Conservation (phyloP, 176 grass and related monocot species). For the Raddia guianensis region DNA sequence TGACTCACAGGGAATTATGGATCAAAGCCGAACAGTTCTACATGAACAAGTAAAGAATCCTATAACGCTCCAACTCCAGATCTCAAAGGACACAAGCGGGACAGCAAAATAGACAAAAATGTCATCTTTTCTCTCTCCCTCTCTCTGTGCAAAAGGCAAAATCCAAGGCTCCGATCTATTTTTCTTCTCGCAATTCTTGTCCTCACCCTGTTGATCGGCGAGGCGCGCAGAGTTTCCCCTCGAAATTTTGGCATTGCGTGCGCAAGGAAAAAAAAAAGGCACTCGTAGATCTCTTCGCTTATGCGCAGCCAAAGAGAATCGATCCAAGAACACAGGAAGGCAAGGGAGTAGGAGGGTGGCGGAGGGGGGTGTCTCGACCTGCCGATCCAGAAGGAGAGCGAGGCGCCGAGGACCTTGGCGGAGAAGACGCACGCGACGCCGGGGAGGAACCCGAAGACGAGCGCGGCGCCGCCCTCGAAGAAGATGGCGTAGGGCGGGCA, state of each 20-base stretch:
- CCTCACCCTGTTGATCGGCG: neutral
- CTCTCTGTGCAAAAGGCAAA: neutral
- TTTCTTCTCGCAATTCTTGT: neutral
- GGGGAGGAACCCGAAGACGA: slow-evolving; percentile 87
- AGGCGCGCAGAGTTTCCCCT: neutral
- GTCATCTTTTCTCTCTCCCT: neutral
- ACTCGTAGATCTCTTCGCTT: slow-evolving; percentile 21
- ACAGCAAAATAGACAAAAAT: slow-evolving; percentile 3
- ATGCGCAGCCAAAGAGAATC: neutral
- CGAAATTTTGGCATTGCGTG: neutral
- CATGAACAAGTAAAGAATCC: slow-evolving; percentile 13
- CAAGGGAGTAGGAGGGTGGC: neutral
- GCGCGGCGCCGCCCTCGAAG: slow-evolving; percentile 80
- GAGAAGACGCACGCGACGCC: slow-evolving; percentile 89
- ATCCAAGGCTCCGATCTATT: neutral
- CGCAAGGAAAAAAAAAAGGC: neutral
- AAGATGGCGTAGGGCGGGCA: slow-evolving; percentile 91
- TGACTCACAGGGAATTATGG: too few relatives aligned
- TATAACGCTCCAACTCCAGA: slow-evolving; percentile 16
- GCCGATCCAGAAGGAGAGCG: slow-evolving; percentile 99
- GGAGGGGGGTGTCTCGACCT: slow-evolving; percentile 40
- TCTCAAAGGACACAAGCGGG: neutral
- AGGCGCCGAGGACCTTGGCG: slow-evolving; percentile 92
- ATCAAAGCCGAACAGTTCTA: neutral
- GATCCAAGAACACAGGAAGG: slow-evolving; percentile 1